A percentile compares a stretch with the other conserved stretches of the same genome.
These are phyloP conservation scores for Kwoniella europaea DNA, from an alignment of 768 basidiomycete species.

Conservation along the genomic window DNA sequence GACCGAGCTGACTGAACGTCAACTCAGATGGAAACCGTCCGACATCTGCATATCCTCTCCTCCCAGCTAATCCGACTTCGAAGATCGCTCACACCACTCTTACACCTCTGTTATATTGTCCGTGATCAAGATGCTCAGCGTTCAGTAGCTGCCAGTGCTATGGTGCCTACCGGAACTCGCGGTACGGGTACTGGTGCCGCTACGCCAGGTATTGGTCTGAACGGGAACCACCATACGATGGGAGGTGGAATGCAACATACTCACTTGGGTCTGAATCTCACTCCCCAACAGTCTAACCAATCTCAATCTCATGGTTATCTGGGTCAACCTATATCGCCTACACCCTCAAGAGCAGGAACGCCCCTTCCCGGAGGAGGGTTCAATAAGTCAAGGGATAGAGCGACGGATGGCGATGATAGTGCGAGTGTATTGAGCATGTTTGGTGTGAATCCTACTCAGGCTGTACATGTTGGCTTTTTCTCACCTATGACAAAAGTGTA, in stretches of 20 bases:
- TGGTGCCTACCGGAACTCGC: conserved; percentile 22
- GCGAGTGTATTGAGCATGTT: conserved; percentile 13
- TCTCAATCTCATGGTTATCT: not conserved
- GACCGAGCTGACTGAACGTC: not conserved
- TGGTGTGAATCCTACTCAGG: conserved; percentile 1
- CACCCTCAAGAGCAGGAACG: conserved; percentile 14
- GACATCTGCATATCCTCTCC: conserved; percentile 56
- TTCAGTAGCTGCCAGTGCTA: conserved; percentile 45
- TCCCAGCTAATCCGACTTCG: conserved; percentile 57
- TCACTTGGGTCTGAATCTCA: conserved; percentile 3
- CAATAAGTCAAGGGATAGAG: not conserved
- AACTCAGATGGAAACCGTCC: conserved; percentile 52
- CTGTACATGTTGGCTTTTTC: conserved; percentile 30
- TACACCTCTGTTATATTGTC: conserved; percentile 52
- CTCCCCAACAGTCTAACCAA: conserved; percentile 6
- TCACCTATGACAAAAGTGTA: conserved; percentile 53
- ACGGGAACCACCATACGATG: conserved; percentile 2
- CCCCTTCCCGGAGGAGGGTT: not conserved
- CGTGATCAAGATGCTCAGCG: conserved; percentile 54
- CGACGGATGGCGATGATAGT: conserved; percentile 8
- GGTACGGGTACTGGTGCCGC: not conserved
- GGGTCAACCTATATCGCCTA: conserved; percentile 4
- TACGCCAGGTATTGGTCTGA: not conserved
- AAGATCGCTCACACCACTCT: conserved; percentile 50
- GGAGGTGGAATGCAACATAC: conserved; percentile 4